phyloP scores from a whole-genome alignment of 2,329 filamentous ascomycete genomes.

The Lasiodiplodia gonubiensis region DNA sequence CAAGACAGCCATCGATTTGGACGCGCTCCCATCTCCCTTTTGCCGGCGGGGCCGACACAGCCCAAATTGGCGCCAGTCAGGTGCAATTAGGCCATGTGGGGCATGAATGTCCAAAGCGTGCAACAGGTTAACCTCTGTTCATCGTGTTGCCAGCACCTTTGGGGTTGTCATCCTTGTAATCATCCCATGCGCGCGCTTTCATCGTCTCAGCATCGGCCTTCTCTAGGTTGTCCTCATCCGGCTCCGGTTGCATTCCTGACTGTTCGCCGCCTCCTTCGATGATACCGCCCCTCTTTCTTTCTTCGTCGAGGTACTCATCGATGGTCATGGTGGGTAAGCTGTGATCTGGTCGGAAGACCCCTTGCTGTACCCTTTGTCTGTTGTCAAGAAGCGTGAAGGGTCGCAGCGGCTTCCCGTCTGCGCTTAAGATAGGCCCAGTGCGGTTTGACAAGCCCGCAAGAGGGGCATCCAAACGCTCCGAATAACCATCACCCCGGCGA shows the following conservation, averaged over 20 bases:
- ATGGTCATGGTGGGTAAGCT: constrained; percentile 97
- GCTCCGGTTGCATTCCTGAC: constrained; percentile 69
- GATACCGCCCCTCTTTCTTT: constrained; percentile 81
- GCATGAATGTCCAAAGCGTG: neutral
- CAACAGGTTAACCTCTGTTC: constrained; percentile 66
- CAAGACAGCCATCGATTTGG: constrained; percentile 11
- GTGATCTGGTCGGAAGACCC: constrained; percentile 89
- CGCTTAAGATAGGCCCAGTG: constrained; percentile 75
- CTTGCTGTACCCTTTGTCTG: constrained; percentile 74
- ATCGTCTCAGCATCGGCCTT: constrained; percentile 87
- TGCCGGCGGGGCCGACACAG: neutral
- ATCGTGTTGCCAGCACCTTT: constrained; percentile 83
- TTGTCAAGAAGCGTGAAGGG: constrained; percentile 86
- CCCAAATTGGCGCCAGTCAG: neutral
- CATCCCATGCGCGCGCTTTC: constrained; percentile 95
- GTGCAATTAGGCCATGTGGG: constrained; percentile 9
- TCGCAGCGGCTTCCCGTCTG: constrained; percentile 81
- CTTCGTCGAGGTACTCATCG: constrained; percentile 95
- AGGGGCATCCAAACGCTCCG: constrained; percentile 74
- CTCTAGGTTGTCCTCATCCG: constrained; percentile 90
- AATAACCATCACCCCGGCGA: constrained; percentile 61
- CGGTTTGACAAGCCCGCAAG: constrained; percentile 49
- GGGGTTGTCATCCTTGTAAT: constrained; percentile 88
- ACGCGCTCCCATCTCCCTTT: neutral
- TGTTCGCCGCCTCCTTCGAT: constrained; percentile 88